Conservation (phyloP, 306 rosid genomes). For the Carpinus viminea region DNA sequence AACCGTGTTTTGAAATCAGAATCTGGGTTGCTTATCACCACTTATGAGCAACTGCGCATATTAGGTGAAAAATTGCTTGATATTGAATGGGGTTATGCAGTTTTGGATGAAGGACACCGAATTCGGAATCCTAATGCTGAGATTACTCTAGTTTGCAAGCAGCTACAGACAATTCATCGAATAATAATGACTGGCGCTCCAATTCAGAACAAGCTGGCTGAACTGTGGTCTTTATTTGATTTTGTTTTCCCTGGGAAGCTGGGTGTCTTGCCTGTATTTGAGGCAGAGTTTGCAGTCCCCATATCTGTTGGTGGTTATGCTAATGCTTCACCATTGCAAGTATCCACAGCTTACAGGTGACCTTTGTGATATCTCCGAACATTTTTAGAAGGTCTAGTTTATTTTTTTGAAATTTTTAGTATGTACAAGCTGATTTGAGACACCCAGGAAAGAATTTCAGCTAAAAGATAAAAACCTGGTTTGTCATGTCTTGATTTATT, state of each 20-base stretch:
- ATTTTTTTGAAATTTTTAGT: background rate
- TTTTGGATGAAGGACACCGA: constrained; percentile 94
- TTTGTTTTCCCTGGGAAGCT: constrained; percentile 98
- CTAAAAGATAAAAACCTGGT: background rate
- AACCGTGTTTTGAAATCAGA: constrained; percentile 67
- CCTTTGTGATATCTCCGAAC: background rate
- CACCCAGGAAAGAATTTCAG: background rate
- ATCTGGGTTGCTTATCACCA: constrained; percentile 89
- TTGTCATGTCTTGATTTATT: background rate
- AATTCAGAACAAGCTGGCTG: constrained; percentile 92
- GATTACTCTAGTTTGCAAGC: constrained; percentile 85
- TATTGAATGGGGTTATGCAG: constrained; percentile 92
- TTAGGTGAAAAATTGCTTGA: constrained; percentile 79
- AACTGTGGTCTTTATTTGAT: constrained; percentile 98
- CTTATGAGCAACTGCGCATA: constrained; percentile 92
- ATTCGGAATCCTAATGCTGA: constrained; percentile 97
- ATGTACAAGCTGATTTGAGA: background rate
- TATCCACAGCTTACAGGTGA: constrained; percentile 96
- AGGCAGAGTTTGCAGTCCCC: constrained; percentile 97
- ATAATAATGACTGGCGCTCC: constrained; percentile 98
- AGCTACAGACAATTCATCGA: constrained; percentile 93
- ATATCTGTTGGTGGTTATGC: constrained; percentile 97
- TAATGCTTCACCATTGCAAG: constrained; percentile 97
- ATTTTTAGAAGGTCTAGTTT: background rate
- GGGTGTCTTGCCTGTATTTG: constrained; percentile 97